Conservation (phyloP, 768 basidiomycete species). For the Termitomyces sp. region DNA sequence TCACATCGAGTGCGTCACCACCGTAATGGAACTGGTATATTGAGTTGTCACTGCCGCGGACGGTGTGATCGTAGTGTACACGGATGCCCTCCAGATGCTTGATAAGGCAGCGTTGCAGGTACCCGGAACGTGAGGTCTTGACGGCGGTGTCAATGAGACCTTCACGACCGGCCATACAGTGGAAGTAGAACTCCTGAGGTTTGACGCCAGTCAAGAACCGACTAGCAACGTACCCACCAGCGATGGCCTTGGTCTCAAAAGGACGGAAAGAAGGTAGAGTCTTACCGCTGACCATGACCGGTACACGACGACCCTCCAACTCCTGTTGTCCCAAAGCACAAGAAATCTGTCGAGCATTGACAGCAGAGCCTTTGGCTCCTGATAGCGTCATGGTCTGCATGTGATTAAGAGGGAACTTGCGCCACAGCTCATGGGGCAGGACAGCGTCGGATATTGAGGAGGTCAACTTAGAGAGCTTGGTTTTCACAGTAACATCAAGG, state of each 20-base stretch:
- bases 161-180: conserved; percentile 99
- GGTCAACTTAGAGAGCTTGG: conserved; percentile 80
- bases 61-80: conserved; percentile 97
- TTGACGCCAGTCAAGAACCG: conserved; percentile 98
- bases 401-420: conserved; percentile 96
- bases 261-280: conserved; percentile 95
- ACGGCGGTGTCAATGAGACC: conserved; percentile 99
- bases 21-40: conserved; percentile 97
- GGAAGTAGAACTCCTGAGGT: conserved; percentile 99
- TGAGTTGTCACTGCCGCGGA: conserved; percentile 90
- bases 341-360: conserved; percentile 98
- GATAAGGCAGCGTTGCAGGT: conserved; percentile 96
- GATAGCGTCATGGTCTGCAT: conserved; percentile 99
- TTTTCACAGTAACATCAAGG: conserved; percentile 89
- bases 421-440: conserved; percentile 82
- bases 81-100: conserved; percentile 97
- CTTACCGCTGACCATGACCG: conserved; percentile 98
- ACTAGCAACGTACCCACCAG: conserved; percentile 96
- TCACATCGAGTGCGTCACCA: conserved; percentile 94
- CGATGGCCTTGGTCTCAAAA: conserved; percentile 97
- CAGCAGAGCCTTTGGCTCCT: conserved; percentile 96
- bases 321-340: conserved; percentile 97
- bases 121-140: conserved; percentile 97
- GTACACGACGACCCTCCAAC: conserved; percentile 96
- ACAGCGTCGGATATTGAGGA: conserved; percentile 86